Percentiles rank a stretch among this genome's conserved stretches.
These are phyloP conservation scores for Jatropha podagrica DNA, from an alignment of 441 rosid species.

Conservation along the genomic window DNA sequence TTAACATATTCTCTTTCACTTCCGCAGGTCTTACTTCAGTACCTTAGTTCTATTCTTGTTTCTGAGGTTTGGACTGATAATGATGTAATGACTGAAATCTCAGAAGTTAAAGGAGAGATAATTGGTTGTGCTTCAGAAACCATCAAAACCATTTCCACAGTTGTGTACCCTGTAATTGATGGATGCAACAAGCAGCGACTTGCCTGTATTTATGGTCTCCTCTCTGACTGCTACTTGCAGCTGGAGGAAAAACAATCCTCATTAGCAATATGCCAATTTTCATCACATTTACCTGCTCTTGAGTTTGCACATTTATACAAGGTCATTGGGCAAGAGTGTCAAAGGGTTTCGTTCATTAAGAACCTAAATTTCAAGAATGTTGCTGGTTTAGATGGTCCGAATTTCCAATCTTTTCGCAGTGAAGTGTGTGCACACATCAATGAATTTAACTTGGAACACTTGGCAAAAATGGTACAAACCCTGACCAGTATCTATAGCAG, in stretches of 20 bases:
- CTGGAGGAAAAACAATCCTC: slow-evolving; percentile 54
- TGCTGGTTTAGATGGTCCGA: slow-evolving; percentile 64
- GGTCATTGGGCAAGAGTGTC: slow-evolving; percentile 75
- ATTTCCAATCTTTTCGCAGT: slow-evolving; percentile 54
- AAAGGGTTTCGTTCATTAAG: slow-evolving; percentile 71
- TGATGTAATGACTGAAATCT: slow-evolving; percentile 71
- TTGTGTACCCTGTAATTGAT: slow-evolving; percentile 81
- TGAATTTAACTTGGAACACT: slow-evolving; percentile 70
- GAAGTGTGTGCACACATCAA: slow-evolving; percentile 69
- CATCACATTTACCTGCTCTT: slow-evolving; percentile 33
- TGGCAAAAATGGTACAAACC: slow-evolving; percentile 79
- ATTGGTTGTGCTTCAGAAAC: slow-evolving; percentile 61
- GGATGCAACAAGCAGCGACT: slow-evolving; percentile 88
- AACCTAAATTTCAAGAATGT: slow-evolving; percentile 87
- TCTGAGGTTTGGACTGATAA: slow-evolving; percentile 84
- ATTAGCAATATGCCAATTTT: slow-evolving; percentile 31
- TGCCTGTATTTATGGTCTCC: slow-evolving; percentile 69
- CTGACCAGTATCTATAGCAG: slow-evolving; percentile 45
- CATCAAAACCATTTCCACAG: slow-evolving; percentile 51
- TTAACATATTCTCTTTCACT: slow-evolving; percentile 17
- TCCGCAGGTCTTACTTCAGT: slow-evolving; percentile 64
- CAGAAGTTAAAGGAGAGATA: slow-evolving; percentile 66
- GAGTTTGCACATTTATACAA: slow-evolving; percentile 53
- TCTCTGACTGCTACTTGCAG: slow-evolving; percentile 70
- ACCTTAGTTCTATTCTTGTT: slow-evolving; percentile 64